Evolutionary conservation across 2,329 filamentous ascomycete species (phyloP).

Genomic region (Colletotrichum viniferum): DNA sequence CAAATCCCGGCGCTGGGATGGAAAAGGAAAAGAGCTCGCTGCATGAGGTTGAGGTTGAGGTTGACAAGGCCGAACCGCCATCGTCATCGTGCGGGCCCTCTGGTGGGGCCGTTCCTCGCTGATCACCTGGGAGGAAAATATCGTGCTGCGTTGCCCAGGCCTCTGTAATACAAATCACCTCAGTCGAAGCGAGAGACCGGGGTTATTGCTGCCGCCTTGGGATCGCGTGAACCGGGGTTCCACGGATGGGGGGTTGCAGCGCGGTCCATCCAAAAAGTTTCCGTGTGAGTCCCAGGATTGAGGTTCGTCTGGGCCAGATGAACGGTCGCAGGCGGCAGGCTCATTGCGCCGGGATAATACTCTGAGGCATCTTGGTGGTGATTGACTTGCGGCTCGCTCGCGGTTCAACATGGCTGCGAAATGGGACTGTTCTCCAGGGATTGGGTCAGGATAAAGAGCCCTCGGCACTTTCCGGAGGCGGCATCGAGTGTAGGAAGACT

Average conservation of each 20-base stretch:
- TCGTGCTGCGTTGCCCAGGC: neutral
- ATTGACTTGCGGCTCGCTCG: neutral
- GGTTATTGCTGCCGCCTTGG: neutral
- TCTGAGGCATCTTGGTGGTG: neutral
- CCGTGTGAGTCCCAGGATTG: neutral
- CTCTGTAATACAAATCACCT: conserved; percentile 8
- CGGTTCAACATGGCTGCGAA: neutral
- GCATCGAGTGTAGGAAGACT: neutral
- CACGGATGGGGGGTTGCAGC: neutral
- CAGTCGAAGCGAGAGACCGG: neutral
- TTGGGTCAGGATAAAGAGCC: neutral
- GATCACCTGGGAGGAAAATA: neutral
- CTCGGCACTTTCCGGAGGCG: neutral
- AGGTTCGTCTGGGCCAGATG: conserved; percentile 4
- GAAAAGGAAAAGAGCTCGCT: neutral
- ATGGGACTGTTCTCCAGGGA: neutral
- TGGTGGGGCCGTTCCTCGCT: conserved; percentile 1
- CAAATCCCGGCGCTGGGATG: neutral
- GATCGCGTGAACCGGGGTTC: neutral
- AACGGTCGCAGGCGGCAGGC: neutral
- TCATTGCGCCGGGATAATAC: neutral
- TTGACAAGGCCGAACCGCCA: neutral
- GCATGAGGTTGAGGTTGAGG: neutral
- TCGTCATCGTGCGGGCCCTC: conserved; percentile 11
- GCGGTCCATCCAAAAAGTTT: neutral